Base-by-base conservation (phyloP, 1,284 basidiomycete species). In the Inonotus hispidus region DNA sequence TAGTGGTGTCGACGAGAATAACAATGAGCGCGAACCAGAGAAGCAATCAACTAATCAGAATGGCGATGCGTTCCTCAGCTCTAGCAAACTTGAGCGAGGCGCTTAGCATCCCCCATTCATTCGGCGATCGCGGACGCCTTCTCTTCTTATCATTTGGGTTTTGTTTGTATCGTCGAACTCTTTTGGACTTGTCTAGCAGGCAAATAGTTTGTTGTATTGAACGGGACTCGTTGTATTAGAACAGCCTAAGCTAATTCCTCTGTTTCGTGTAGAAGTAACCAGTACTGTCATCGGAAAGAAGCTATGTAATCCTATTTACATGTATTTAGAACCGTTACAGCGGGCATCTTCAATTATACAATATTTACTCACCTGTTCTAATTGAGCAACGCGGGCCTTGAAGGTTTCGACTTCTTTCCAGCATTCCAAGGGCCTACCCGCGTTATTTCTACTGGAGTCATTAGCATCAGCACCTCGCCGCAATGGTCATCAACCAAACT, bases 371-470 rank as follows among this genome's bases (percentile, higher is more conserved):
- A 82, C 83, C 71, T 80, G 76, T 72, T 94, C 92, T 67, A 90
- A 76, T 56, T 79, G 73, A 11, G 80, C 79, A 16, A 93, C 88
- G 1, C 87, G 82, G 35, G 76, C 69, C 69, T 87, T 92, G 76
- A 94, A 94, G 21, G 78, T 79, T n/a, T 75, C 73, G 3, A 92
- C 89, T 68, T 92, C 82, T 63, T 77, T 79, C 87, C 86, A 91
- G 72, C 92, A 94, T 66, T 93, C 82, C 46, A 94, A 73, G 23
- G 90, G 78, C 4, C 78, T 82, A 0, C 74, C 73, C 4, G 76
- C 71, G 68, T 92, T 81, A 63, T 77, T 75, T 69, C 91, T 93
- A 58, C 19, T 29, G 37, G 23, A 39, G 7, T 43, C 13, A 19
- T 43, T 35, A 41, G 46, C 27, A 45, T 46, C 39, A 39, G 46